phyloP scores from a whole-genome alignment of 805 yeast genomes.

The Maudiozyma turicensis region DNA sequence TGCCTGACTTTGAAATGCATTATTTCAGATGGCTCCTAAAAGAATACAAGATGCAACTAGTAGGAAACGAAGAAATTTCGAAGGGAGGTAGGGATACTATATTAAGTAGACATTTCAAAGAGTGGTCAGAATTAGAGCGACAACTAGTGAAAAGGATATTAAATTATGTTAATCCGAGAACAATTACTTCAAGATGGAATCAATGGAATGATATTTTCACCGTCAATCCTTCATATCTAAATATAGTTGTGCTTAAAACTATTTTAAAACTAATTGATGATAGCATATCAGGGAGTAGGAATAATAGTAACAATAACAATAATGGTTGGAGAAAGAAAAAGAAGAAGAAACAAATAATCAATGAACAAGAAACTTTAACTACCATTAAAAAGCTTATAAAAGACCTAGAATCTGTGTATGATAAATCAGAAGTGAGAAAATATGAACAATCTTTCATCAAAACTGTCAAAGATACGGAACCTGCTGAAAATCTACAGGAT shows the following conservation, averaged over 20 bases:
- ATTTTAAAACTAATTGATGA: slow-evolving; percentile 1
- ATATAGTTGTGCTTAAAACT: neutral
- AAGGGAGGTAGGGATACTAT: neutral
- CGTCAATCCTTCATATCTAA: slow-evolving; percentile 8
- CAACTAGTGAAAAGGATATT: slow-evolving; percentile 10
- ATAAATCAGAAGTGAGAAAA: neutral
- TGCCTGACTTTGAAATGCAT: slow-evolving; percentile 14
- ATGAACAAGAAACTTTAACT: slow-evolving; percentile 5
- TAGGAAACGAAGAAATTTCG: neutral
- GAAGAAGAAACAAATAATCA: slow-evolving; percentile 8
- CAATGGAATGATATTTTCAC: slow-evolving; percentile 10
- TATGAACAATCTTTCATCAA: neutral
- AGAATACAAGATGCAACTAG: slow-evolving; percentile 1
- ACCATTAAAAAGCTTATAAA: neutral
- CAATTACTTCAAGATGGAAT: slow-evolving; percentile 9
- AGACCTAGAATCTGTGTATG: neutral
- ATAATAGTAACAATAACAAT: neutral
- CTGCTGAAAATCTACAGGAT: neutral
- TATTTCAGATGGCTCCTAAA: slow-evolving; percentile 9
- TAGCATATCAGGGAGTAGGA: neutral
- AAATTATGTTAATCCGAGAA: slow-evolving; percentile 8
- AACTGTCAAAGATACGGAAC: neutral
- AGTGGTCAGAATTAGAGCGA: slow-evolving; percentile 11
- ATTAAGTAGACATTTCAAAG: slow-evolving; percentile 4
- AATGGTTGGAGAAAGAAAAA: slow-evolving; percentile 16